Evolutionary conservation across 75 land plant genomes (phyloP).

Genomic region (Picea sitchensis): DNA sequence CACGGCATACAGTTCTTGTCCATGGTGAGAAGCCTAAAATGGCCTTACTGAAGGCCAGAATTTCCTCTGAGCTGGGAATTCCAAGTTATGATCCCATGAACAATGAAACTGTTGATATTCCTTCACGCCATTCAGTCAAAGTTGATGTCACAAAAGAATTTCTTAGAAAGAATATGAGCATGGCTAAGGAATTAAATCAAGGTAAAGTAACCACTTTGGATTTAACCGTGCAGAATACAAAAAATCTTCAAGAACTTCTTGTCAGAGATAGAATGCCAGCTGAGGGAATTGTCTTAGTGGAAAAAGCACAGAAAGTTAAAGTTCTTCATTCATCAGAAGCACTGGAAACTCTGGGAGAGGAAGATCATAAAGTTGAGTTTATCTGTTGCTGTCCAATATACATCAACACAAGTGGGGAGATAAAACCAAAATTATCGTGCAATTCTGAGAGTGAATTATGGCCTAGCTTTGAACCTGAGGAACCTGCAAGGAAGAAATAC

Average conservation of each 20-base stretch:
- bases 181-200: constrained; percentile 15
- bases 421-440: not conserved
- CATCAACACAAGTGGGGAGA: not conserved
- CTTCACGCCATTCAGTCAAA: constrained; percentile 57
- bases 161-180: constrained; percentile 23
- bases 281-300: constrained; percentile 60
- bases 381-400: constrained; percentile 46
- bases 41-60: constrained; percentile 69
- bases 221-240: constrained; percentile 1
- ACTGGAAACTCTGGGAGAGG: constrained; percentile 16
- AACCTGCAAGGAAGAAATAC: constrained; percentile 8
- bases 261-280: constrained; percentile 35
- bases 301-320: constrained; percentile 52
- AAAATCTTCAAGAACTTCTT: constrained; percentile 13
- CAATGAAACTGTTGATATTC: constrained; percentile 65
- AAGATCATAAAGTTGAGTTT: constrained; percentile 37
- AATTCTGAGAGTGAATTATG: not conserved
- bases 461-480: not conserved
- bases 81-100: constrained; percentile 81
- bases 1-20: constrained; percentile 86
- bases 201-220: not conserved
- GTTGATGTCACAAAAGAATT: constrained; percentile 55
- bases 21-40: constrained; percentile 99
- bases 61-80: constrained; percentile 71
- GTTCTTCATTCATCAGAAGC: constrained; percentile 61